Percentiles rank a stretch among this genome's conserved stretches.
These are phyloP conservation scores for Mortierella sp. DNA, from an alignment of 371 early-diverging fungal species.

Conservation along the genomic window DNA sequence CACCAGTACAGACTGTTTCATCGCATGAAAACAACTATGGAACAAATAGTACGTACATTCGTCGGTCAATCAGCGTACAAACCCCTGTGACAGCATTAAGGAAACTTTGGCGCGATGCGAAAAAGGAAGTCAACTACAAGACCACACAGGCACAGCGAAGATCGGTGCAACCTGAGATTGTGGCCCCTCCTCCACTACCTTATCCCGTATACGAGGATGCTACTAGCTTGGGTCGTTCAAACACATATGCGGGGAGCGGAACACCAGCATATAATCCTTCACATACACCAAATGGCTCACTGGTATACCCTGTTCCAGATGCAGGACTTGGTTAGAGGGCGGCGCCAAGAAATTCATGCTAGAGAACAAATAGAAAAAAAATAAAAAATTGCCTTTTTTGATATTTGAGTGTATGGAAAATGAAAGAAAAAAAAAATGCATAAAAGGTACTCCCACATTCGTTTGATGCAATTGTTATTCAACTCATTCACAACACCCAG, in stretches of 20 bases:
- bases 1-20: not conserved
- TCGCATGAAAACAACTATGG: constrained; percentile 31
- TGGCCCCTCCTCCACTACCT: constrained; percentile 26
- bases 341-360: constrained; percentile 2
- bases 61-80: constrained; percentile 25
- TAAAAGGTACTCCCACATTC: not conserved
- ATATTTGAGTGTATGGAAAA: not conserved
- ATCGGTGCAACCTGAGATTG: constrained; percentile 14
- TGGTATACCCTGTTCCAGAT: not conserved
- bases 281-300: constrained; percentile 1
- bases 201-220: not conserved
- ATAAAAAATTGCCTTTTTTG: constrained; percentile 22
- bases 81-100: constrained; percentile 26
- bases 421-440: constrained; percentile 9
- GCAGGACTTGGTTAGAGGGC: not conserved
- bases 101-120: constrained; percentile 43
- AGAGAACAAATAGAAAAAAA: not conserved
- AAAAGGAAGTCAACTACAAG: constrained; percentile 19
- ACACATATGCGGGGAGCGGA: not conserved
- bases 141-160: not conserved
- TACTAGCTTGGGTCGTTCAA: constrained; percentile 6
- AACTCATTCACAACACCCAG: not conserved
- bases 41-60: constrained; percentile 21
- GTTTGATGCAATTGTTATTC: constrained; percentile 1
- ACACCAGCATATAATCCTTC: constrained; percentile 16